Base-by-base conservation (phyloP, 176 grass and related monocot species). In the Luzula sylvatica region DNA sequence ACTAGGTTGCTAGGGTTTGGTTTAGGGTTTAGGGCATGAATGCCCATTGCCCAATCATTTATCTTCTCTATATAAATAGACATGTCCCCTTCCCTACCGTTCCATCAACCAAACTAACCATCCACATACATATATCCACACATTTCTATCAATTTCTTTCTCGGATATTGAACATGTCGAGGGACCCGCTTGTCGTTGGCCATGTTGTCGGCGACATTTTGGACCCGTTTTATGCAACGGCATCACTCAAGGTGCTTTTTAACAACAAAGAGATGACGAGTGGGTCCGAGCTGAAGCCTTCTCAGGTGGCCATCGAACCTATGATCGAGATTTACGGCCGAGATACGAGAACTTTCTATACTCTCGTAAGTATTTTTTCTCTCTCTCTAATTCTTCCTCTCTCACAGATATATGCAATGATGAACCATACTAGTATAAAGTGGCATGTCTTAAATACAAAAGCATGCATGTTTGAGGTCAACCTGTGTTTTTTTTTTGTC, bases 301-400 rank as follows among this genome's bases (percentile, higher is more conserved):
- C 89, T 18, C 83, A 83, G 26, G 83, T 95, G 16, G 52, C 72
- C 25, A 78, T 61, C 29, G 61, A 72, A 18, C 89, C 89, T 26
- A 68, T 73, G 70, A 65, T 85, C 20, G 61, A 76, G 55, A 81
- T 88, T 16, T 38, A 66, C 1, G 83, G 89, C 20, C 61, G 77
- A 19, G 80, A 95, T 57, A 78, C 84, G 76, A 78, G 89, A 42
- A 95, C 74, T 21, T 62, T 95, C 12, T 95, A 95, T 43, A 95
- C 89, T 12, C 89, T 95, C 72, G 89, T 70, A 20, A 47, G 50
- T 14, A 42, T 35, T 58, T 35, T 50, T 25, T 50, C 32, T 40
- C 53, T 52, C 61, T 79, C 75, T 61, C 69, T 72, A 58, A 72
- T 53, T 55, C 79, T 66, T 41, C 22, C 29, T 32, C 24, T 69